Percentiles rank a stretch among this genome's conserved stretches.
Evolutionary conservation across 768 basidiomycete genomes (phyloP).

Genomic region (Tulasnella calospora): DNA sequence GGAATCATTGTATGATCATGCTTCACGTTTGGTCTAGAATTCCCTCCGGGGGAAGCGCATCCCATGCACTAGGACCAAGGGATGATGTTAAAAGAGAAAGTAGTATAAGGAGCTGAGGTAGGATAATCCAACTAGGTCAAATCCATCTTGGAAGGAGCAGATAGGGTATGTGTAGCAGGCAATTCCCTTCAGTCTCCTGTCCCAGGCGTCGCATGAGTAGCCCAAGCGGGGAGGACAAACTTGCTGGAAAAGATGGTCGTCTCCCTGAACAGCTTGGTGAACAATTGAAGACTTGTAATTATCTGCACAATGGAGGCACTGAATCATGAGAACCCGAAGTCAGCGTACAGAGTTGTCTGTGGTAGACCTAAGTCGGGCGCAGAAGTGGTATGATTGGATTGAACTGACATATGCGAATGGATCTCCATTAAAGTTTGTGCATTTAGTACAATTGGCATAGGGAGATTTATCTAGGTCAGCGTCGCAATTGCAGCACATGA

Average conservation of each 20-base stretch:
- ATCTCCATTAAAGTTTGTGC: background rate
- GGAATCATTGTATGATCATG: background rate
- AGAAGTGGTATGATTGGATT: background rate
- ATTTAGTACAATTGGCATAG: background rate
- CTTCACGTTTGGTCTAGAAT: background rate
- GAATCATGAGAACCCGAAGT: background rate
- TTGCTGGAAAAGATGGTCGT: background rate
- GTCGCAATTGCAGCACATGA: background rate
- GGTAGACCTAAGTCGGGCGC: background rate
- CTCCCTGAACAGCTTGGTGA: background rate
- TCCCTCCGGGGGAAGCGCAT: background rate
- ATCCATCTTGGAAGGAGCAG: background rate
- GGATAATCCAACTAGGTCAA: background rate
- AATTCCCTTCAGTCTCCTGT: background rate
- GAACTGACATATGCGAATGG: conserved; percentile 2
- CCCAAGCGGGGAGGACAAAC: background rate
- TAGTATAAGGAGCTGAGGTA: background rate
- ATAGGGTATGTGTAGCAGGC: background rate
- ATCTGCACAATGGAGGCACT: background rate
- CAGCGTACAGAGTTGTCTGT: background rate
- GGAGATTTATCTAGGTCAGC: background rate
- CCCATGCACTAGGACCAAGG: background rate
- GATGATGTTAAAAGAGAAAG: background rate
- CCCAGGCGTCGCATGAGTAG: background rate
- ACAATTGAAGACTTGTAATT: background rate